Base-by-base conservation (phyloP, 176 grass and related monocot species). In the Carex kokanica region DNA sequence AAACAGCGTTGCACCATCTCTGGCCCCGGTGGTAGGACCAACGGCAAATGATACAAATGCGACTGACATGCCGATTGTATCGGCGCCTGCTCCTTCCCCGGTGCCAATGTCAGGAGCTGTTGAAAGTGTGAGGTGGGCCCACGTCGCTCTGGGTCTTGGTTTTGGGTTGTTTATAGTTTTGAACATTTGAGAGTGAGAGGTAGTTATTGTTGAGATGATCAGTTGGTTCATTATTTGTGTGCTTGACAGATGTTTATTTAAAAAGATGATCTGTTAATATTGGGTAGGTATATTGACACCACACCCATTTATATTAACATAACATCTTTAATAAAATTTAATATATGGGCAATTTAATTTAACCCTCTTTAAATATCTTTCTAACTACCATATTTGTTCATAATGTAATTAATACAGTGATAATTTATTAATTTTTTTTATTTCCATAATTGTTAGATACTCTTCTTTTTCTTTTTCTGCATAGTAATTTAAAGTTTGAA, bases 101-200 rank as follows among this genome's bases (percentile, higher is more conserved):
- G 27, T 86, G 14, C 83, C 91, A 3, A 15, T 83, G 1, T 93
- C 91, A 2, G 64, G 54, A 60, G 90, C 88, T 1, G 54, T 41
- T 14, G 64, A 4, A 79, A 65, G 86, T 47, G 29, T 55, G 24
- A 10, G n/a, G 74, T 77, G 59, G 56, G 65, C 20, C 27, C 89
- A 88, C 27, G 79, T 81, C 49, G 83, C 60, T 24, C 56, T 78
- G 36, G 74, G 51, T 24, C 66, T 93, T 78, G 83, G 80, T 82
- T 55, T 83, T 27, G 88, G 55, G 55, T 71, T 88, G 56, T 38
- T 82, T 31, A 8, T 86, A 60, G 67, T 51, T 40, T 18, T 91
- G 2, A 81, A 62, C 74, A 69, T 90, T 84, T 93, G 83, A 90
- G 83, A 32, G 8, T 23, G 21, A 21, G 31, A 32, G 31, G 11